Base-by-base conservation (phyloP, 495 filamentous ascomycete species). In the Aspergillus saccharolyticus region DNA sequence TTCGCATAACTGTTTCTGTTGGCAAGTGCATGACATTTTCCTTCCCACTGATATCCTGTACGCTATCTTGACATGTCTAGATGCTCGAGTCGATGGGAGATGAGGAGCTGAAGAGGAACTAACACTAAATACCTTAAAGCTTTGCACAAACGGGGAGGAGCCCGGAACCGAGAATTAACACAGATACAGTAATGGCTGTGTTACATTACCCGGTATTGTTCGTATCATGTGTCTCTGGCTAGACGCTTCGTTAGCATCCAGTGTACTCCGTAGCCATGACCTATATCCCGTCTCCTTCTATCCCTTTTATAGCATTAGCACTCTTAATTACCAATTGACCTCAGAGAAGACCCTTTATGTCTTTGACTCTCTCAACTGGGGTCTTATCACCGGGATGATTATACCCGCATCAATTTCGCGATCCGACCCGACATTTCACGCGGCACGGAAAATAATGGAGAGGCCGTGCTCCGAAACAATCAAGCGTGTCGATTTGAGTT, bases 401-500 rank as follows among this genome's bases (percentile, higher is more conserved):
- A 39, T 39, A 39, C 14, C 14, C 10, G 33, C 33, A 25, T 15
- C 22, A 17, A 14, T 25, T 28, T 50, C 4, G 2, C 2, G 5
- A 8, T 39, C 10, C 14, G 12, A 8, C 14, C 33, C 7, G 33
- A 15, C 33, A 9, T 28, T 12, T 15, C 2, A 39, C 33, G 7
- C 33, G 7, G 33, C 14, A 28, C 25, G 54, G 54, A 24, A 20
- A 42, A 44, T 39, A 2, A n/a, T 44, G 19, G 54, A 51, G 44
- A 53, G 42, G 58, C 58, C 58, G 50, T 61, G 49, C 49, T 55
- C 46, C 39, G 6, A 53, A 57, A 57, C 25, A 33, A 57, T 54
- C 51, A 61, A 39, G 59, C 51, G 51, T 54, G 55, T 54, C 54
- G 59, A 61, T 61, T n/a, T 57, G 51, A 24, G 46, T 52, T 55